Conservation (phyloP, 148 eudicot species). For the Camellia granthamiana region DNA sequence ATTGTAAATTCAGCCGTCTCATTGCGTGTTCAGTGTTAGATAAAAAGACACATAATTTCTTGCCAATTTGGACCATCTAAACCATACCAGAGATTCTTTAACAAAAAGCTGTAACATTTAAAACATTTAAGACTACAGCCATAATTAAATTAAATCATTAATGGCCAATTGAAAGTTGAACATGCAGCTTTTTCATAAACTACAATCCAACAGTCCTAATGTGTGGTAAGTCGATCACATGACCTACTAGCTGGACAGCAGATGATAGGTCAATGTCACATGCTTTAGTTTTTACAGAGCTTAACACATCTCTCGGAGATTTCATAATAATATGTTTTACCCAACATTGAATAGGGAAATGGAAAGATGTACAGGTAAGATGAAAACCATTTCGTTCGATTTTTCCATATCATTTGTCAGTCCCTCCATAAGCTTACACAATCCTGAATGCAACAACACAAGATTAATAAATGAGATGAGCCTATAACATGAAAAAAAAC, state of each 20-base stretch:
- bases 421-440: constrained; percentile 73
- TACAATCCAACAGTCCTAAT: too few species aligned
- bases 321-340: not conserved
- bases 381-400: constrained; percentile 80
- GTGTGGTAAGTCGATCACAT: too few species aligned
- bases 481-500: not conserved
- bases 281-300: not conserved
- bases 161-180: too few species aligned
- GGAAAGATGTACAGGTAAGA: not conserved
- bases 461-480: not conserved
- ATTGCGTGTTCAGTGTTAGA: not conserved
- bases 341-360: constrained; percentile 7
- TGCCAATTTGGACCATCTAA: too few species aligned
- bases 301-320: not conserved
- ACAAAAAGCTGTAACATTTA: too few species aligned
- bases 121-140: too few species aligned
- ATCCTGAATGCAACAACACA: constrained; percentile 43
- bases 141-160: too few species aligned
- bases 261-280: too few species aligned
- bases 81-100: too few species aligned
- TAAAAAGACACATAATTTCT: not conserved
- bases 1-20: not conserved
- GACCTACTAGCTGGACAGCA: too few species aligned
- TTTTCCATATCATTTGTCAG: constrained; percentile 75
- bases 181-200: too few species aligned